Base-by-base conservation (phyloP, 2,329 filamentous ascomycete species). In the Beauveria caledonica region DNA sequence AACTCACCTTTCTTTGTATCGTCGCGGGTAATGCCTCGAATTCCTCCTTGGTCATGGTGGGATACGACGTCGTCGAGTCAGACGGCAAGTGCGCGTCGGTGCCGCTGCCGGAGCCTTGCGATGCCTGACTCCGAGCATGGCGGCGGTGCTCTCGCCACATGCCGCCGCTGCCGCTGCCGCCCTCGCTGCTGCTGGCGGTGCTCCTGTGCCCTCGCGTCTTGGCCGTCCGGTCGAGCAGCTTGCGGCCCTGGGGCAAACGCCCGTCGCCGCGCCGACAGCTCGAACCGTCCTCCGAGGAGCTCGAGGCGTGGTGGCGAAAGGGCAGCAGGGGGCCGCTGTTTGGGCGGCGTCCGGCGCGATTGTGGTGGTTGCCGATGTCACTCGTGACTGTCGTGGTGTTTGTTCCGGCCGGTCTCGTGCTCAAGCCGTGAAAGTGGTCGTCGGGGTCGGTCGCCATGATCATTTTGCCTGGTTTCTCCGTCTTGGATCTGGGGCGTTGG, bases 1-100 rank as follows among this genome's bases (percentile, higher is more conserved):
- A 5, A 29, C 64, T 60, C 61, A 66, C 64, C 62, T 66, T 66
- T 60, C 64, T 64, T 50, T 62, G 63, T 58, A 66, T 64, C 5
- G 64, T 64, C 9, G 57, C 54, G 10, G 64, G 64, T 9, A 66
- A 48, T 23, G 62, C 58, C 19, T 60, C 57, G 19, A 64, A 66
- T 29, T 64, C 63, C 33, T 63, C 61, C n/a, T 50, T 63, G 21
- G 53, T 63, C 58, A 63, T 58, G 49, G 55, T 40, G 17, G 54
- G 42, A 40, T 33, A 51, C 36, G 60, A 58, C 19, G 49, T 40
- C 11, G 44, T 54, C 33, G 42, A 44, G 15, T 39, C 42, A 5
- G 57, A 46, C 40, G 40, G 48, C 49, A 40, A 49, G 10, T 42
- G 33, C 39, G 19, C 48, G 46, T 58, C 60, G 29, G 40, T 52